These are phyloP conservation scores for Cladophialophora exuberans DNA, from an alignment of 2,329 filamentous ascomycete genomes.

Conservation along the genomic window DNA sequence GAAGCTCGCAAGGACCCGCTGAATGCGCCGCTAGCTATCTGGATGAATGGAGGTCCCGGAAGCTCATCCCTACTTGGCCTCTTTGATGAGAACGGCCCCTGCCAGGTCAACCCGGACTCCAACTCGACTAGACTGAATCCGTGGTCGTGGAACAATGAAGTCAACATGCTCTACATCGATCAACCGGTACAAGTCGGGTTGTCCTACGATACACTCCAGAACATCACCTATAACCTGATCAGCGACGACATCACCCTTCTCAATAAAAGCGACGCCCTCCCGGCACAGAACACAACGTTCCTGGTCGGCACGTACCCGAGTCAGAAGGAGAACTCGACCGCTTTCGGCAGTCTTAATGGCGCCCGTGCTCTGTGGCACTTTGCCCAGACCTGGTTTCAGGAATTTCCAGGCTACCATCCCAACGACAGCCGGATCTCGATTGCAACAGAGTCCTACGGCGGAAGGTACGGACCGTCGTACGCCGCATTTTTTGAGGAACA, in stretches of 20 bases:
- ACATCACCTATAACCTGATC: slow-evolving; percentile 43
- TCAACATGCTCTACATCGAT: slow-evolving; percentile 72
- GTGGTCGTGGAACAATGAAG: slow-evolving; percentile 65
- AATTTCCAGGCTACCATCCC: slow-evolving; percentile 60
- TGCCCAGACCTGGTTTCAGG: slow-evolving; percentile 59
- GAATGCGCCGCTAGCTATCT: slow-evolving; percentile 62
- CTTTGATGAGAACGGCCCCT: slow-evolving; percentile 57
- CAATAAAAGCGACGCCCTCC: slow-evolving; percentile 35
- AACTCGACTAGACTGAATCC: slow-evolving; percentile 59
- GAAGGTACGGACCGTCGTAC: slow-evolving; percentile 36
- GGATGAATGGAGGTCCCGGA: slow-evolving; percentile 67
- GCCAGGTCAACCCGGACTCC: slow-evolving; percentile 55
- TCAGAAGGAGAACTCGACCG: slow-evolving; percentile 42
- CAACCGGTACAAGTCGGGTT: slow-evolving; percentile 64
- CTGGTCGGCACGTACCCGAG: slow-evolving; percentile 58
- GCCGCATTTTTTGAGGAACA: slow-evolving; percentile 35
- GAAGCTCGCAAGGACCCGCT: slow-evolving; percentile 57
- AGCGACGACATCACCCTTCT: slow-evolving; percentile 34
- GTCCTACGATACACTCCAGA: slow-evolving; percentile 53
- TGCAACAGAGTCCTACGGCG: slow-evolving; percentile 35
- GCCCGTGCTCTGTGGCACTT: slow-evolving; percentile 58
- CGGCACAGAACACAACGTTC: slow-evolving; percentile 56
- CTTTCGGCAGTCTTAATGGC: slow-evolving; percentile 45
- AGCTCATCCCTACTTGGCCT: slow-evolving; percentile 61
- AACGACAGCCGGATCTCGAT: slow-evolving; percentile 47